phyloP scores from a whole-genome alignment of 352 stramenopile genomes.

The Globisporangium nagaii region DNA sequence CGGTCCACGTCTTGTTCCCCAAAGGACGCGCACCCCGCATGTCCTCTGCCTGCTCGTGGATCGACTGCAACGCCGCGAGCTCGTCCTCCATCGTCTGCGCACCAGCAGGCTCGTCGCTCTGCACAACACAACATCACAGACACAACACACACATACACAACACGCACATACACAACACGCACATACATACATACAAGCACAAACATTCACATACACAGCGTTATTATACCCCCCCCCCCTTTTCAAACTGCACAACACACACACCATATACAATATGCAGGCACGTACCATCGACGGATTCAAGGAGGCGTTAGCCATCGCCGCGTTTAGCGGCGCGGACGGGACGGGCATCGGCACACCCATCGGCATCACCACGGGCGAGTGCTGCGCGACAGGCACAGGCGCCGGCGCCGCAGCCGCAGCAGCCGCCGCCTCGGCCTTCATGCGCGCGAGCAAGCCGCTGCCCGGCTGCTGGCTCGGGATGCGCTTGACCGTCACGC shows the following conservation, averaged over 20 bases:
- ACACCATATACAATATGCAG: slow-evolving; percentile 1
- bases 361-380: slow-evolving; percentile 28
- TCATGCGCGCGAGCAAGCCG: slow-evolving; percentile 79
- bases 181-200: slow-evolving; percentile 10
- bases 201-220: slow-evolving; percentile 1
- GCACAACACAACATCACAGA: neutral
- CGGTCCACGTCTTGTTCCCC: slow-evolving; percentile 85
- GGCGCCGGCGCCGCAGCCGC: slow-evolving; percentile 45
- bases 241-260: too few species aligned
- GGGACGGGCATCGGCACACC: slow-evolving; percentile 14
- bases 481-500: slow-evolving; percentile 90
- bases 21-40: slow-evolving; percentile 55
- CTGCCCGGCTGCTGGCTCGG: slow-evolving; percentile 72
- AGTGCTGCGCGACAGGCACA: slow-evolving; percentile 28
- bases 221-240: too few species aligned
- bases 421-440: slow-evolving; percentile 66
- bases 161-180: slow-evolving; percentile 9
- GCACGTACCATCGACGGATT: slow-evolving; percentile 9
- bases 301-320: slow-evolving; percentile 5
- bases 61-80: slow-evolving; percentile 72
- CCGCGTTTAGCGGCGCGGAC: slow-evolving; percentile 28
- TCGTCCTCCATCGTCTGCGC: slow-evolving; percentile 85
- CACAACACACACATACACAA: slow-evolving; percentile 1
- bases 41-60: slow-evolving; percentile 82
- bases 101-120: slow-evolving; percentile 18